Base-by-base conservation (phyloP, 768 basidiomycete genomes). In the Leccinum subtestaceum region DNA sequence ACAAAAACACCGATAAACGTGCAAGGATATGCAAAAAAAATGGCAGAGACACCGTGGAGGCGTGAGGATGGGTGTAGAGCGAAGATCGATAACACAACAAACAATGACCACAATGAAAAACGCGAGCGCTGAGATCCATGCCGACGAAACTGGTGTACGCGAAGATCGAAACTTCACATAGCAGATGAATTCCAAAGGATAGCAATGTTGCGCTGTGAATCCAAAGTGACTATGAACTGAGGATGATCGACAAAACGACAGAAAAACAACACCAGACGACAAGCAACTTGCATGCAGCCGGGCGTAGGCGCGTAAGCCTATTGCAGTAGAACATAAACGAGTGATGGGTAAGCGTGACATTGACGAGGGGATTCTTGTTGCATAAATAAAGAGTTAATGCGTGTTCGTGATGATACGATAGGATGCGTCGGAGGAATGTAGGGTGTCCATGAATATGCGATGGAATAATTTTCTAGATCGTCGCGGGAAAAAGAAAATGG, bases 151-250 rank as follows among this genome's bases (percentile, higher is more conserved):
- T 11, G 38, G 54, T 40, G 48, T 31, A 62, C 60, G 62, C 61
- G 57, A 56, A 66, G 69, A 70, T 70, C 67, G 45, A 62, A n/a
- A 70, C 69, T 69, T n/a, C n/a, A 67, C 63, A 64, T 46, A 66
- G 15, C 63, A 66, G 51, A 62, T 61, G 56, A 25, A 57, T 21
- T 68, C 58, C 65, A 58, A 19, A 59, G 40, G 49, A 51, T 63
- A 69, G 56, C 31, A 23, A 52, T 69, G 65, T 66, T 64, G 56
- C 58, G 55, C 61, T 55, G 58, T 55, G 40, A 56, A 31, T 52
- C 40, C 40, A 6, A 43, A 19, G 49, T 51, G 47, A 52, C 40
- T 31, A 56, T 36, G 47, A 48, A 54, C 55, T 21, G 45, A n/a
- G 9, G 31, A 57, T 34, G 53, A 32, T 46, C 54, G 57, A 71